Base-by-base conservation (phyloP, 768 basidiomycete genomes). In the Rubroboletus satanas region DNA sequence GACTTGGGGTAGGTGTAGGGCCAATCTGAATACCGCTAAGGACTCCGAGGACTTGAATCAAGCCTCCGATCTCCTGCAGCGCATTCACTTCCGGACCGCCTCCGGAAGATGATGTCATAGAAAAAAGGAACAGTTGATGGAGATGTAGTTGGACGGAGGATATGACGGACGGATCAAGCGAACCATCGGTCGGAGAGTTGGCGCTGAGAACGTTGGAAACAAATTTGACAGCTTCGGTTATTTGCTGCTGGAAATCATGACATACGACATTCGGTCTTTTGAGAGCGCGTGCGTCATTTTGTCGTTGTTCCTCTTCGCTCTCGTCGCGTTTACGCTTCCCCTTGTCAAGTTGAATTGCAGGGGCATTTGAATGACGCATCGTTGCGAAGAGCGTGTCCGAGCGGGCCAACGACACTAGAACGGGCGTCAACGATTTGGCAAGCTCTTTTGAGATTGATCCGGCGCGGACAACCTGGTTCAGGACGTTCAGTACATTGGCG, bases 41-140 rank as follows among this genome's bases (percentile, higher is more conserved):
- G 33, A 91, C 85, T 18, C 88, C 88, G 42, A 92, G 79, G 58
- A 90, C 87, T 62, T 91, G 89, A 53, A 91, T 87, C 49, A 92
- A 76, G n/a, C 87, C 87, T 41, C 84, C 81, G 38, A 91, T 81
- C 68, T 92, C 89, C 65, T 88, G 87, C 1, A 91, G 71, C 0
- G 77, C 74, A 52, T 80, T 78, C 73, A 79, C 81, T 49, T 79
- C 79, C 45, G 66, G 73, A 31, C 80, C 83, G 28, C 77, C 77
- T 28, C 73, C 70, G 7, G 80, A 70, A 12, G 83, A 83, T 35
- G 84, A 87, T 11, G 87, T 90, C 54, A 89, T 83, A 1, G 85
- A 81, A 66, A 91, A 92, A 29, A 90, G 75, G 66, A 90, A 90
- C 10, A 90, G 74, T 58, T 90, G 88, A 58, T 91, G 88, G 14